Conservation (phyloP, 1,284 basidiomycete genomes). For the Puccinia triticina region DNA sequence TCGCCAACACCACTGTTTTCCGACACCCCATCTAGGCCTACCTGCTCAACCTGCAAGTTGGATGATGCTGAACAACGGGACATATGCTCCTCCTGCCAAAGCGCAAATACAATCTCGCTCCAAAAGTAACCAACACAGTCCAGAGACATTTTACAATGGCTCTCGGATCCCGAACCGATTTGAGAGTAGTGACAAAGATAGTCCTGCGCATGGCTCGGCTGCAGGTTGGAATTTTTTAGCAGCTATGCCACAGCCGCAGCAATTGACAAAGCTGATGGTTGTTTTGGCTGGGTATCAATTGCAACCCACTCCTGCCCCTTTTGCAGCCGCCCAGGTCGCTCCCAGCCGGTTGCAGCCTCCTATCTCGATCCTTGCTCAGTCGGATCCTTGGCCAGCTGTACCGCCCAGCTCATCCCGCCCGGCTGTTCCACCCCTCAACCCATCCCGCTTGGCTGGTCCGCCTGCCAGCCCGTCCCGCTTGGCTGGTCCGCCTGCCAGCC, state of each 20-base stretch:
- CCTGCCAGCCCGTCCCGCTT: not conserved
- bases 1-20: not conserved
- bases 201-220: not conserved
- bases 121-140: not conserved
- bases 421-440: not conserved
- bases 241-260: not conserved
- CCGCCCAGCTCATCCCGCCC: not conserved
- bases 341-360: no score
- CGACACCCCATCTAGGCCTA: slow-evolving; percentile 24
- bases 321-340: slow-evolving; percentile 8
- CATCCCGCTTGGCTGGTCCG: not conserved
- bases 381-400: not conserved
- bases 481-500: not conserved
- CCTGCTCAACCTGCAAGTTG: slow-evolving; percentile 37
- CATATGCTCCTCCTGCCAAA: slow-evolving; percentile 39
- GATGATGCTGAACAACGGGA: slow-evolving; percentile 42
- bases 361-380: no score
- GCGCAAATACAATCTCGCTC: not conserved
- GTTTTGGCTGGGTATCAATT: not conserved
- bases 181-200: slow-evolving; percentile 24
- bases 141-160: slow-evolving; percentile 27
- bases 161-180: not conserved
- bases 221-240: not conserved
- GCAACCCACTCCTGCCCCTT: not conserved
- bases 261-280: not conserved